Conservation (phyloP, 1,139 yeast species). For the Casaregolazyma suthepensis region DNA sequence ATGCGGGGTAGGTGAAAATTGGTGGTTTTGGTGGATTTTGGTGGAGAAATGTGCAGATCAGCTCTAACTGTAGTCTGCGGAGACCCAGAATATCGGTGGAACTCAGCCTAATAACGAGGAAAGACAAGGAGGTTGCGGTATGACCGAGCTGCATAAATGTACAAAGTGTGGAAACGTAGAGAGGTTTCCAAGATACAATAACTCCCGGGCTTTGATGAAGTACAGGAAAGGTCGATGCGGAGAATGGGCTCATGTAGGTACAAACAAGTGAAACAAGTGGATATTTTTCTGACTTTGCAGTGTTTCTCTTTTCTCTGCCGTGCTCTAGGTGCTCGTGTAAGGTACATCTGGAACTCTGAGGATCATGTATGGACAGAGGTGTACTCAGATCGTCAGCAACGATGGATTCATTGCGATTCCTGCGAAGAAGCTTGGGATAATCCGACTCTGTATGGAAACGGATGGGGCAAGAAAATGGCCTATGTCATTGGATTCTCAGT, state of each 20-base stretch:
- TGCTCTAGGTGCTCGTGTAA: slow-evolving; percentile 54
- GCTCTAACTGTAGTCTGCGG: slow-evolving; percentile 24
- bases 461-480: slow-evolving; percentile 95
- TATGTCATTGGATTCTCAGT: slow-evolving; percentile 64
- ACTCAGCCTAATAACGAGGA: slow-evolving; percentile 39
- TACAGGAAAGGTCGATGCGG: slow-evolving; percentile 83
- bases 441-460: slow-evolving; percentile 67
- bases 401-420: slow-evolving; percentile 84
- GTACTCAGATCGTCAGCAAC: slow-evolving; percentile 49
- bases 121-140: slow-evolving; percentile 40
- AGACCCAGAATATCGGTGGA: slow-evolving; percentile 34
- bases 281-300: slow-evolving; percentile 12
- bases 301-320: slow-evolving; percentile 66
- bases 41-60: background rate
- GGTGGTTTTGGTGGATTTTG: slow-evolving; percentile 17
- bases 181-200: slow-evolving; percentile 72
- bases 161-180: slow-evolving; percentile 40
- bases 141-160: slow-evolving; percentile 63
- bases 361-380: slow-evolving; percentile 96
- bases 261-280: background rate
- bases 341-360: slow-evolving; percentile 84
- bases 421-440: slow-evolving; percentile 85
- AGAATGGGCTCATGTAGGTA: slow-evolving; percentile 71
- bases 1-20: slow-evolving; percentile 40
- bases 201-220: slow-evolving; percentile 54